Evolutionary conservation across 1,284 basidiomycete genomes (phyloP).

Genomic region (Pseudozyma pruni): DNA sequence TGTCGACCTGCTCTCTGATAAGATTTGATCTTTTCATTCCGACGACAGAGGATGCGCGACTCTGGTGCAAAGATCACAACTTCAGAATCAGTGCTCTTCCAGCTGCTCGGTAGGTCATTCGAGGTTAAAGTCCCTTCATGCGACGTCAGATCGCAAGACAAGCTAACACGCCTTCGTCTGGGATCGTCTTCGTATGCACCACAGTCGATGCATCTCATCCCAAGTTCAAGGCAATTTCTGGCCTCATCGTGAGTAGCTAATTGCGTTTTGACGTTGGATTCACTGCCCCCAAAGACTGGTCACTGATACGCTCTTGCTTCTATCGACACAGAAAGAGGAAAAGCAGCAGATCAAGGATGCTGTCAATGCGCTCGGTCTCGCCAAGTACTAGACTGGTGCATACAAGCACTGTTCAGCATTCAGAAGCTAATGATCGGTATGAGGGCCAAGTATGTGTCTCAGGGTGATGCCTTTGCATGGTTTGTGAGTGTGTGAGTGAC

Average conservation of each 20-base stretch:
- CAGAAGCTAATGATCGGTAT: too few relatives aligned
- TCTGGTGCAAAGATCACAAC: constrained; percentile 82
- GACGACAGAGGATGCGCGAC: constrained; percentile 74
- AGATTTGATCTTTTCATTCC: background rate
- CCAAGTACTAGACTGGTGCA: constrained; percentile 24
- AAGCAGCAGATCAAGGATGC: constrained; percentile 56
- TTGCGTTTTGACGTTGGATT: background rate
- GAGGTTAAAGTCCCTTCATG: too few relatives aligned
- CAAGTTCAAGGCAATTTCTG: constrained; percentile 79
- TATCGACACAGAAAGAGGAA: constrained; percentile 51
- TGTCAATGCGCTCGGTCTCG: constrained; percentile 42
- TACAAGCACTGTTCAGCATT: background rate
- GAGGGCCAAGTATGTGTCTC: too few relatives aligned
- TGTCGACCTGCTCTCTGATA: background rate
- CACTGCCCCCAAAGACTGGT: background rate
- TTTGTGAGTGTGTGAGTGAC: too few relatives aligned
- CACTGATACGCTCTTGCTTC: background rate
- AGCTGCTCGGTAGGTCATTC: constrained; percentile 72
- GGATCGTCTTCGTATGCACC: background rate
- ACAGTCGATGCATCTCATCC: constrained; percentile 74
- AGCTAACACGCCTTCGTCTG: background rate
- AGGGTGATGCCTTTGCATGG: background rate
- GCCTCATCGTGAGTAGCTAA: constrained; percentile 71
- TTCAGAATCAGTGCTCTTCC: constrained; percentile 83
- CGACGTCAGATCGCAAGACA: too few relatives aligned